Conservation (phyloP, 2,329 filamentous ascomycete species). For the Parafenestella ontariensis region DNA sequence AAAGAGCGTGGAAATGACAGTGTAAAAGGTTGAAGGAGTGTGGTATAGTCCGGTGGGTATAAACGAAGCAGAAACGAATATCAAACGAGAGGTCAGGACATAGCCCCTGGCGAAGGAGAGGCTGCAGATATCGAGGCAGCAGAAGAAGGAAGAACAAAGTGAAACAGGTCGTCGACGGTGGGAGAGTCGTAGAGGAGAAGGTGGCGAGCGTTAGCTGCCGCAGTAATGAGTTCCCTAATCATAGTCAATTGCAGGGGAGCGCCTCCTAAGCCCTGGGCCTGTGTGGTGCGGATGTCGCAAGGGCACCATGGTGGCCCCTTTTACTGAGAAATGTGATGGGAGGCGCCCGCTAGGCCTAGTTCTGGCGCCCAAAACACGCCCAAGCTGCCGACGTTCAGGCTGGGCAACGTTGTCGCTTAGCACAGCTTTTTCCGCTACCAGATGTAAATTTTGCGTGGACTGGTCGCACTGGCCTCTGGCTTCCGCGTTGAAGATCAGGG, state of each 20-base stretch:
- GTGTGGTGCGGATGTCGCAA: conserved; percentile 37
- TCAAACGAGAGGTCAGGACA: conserved; percentile 49
- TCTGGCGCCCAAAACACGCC: conserved; percentile 21
- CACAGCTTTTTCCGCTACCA: not conserved
- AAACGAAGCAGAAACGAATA: conserved; percentile 33
- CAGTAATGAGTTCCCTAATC: conserved; percentile 27
- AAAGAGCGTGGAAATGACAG: conserved; percentile 18
- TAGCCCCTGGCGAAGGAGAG: conserved; percentile 29
- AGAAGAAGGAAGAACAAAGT: conserved; percentile 30
- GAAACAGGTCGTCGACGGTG: conserved; percentile 38
- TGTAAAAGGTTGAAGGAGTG: conserved; percentile 34
- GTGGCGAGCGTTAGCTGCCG: conserved; percentile 37
- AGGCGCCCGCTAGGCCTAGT: conserved; percentile 24
- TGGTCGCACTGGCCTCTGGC: not conserved
- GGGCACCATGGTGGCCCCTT: conserved; percentile 40
- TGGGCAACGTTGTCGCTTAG: conserved; percentile 2
- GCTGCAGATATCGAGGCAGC: conserved; percentile 33
- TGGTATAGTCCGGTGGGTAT: conserved; percentile 30
- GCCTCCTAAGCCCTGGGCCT: conserved; percentile 31
- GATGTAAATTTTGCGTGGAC: no score
- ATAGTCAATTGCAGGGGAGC: conserved; percentile 34
- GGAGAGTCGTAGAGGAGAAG: conserved; percentile 38
- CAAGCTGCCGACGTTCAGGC: conserved; percentile 3
- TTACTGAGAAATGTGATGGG: conserved; percentile 33
- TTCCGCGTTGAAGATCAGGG: not conserved